Conservation (phyloP, 768 basidiomycete genomes). For the Multifurca ochricompacta region DNA sequence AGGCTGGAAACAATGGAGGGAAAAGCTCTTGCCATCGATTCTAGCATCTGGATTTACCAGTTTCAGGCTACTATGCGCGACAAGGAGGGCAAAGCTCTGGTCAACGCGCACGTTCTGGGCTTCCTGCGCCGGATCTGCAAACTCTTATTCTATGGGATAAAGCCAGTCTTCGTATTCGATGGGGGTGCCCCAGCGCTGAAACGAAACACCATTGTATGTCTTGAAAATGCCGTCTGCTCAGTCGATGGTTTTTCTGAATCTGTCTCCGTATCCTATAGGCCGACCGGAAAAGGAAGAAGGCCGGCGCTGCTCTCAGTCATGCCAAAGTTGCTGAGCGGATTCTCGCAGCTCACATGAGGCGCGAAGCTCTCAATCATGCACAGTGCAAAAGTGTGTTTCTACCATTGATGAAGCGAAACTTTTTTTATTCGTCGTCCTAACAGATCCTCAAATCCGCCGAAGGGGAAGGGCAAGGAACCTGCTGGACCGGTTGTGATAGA, state of each 20-base stretch:
- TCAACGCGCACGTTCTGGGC: slow-evolving; percentile 92
- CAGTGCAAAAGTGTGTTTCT: slow-evolving; percentile 35
- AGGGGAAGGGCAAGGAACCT: slow-evolving; percentile 41
- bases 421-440: not conserved
- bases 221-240: not conserved
- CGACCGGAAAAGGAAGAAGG: slow-evolving; percentile 86
- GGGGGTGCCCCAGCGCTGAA: slow-evolving; percentile 92
- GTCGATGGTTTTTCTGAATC: slow-evolving; percentile 8
- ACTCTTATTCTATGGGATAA: slow-evolving; percentile 93
- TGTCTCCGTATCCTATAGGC: slow-evolving; percentile 37
- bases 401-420: not conserved
- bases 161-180: slow-evolving; percentile 98
- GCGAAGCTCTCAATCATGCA: slow-evolving; percentile 72
- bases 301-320: slow-evolving; percentile 81
- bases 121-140: slow-evolving; percentile 88
- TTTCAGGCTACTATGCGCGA: slow-evolving; percentile 99
- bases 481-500: slow-evolving; percentile 47
- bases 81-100: slow-evolving; percentile 83
- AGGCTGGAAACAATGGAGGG: slow-evolving; percentile 90
- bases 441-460: slow-evolving; percentile 21
- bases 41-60: slow-evolving; percentile 99
- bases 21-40: slow-evolving; percentile 95
- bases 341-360: slow-evolving; percentile 87
- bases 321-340: slow-evolving; percentile 84
- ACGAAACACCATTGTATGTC: slow-evolving; percentile 74